Evolutionary conservation across 2,329 filamentous ascomycete genomes (phyloP), one percentile per base, ranked within the genome.

Genomic region (Fusarium algeriense): DNA sequence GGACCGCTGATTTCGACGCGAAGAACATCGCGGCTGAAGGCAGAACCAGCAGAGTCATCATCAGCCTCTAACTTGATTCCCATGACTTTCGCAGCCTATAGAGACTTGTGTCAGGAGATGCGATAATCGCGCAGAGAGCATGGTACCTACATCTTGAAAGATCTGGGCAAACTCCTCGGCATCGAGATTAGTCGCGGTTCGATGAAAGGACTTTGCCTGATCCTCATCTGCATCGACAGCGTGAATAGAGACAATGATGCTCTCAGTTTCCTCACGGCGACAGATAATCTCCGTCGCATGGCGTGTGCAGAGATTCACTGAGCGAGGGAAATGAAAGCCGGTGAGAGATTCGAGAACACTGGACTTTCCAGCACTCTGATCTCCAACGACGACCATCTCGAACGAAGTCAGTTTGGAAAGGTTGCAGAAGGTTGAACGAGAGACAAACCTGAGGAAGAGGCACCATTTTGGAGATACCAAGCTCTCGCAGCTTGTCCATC

Each of bases 311-410:
- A 86, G 81, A 1, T 79, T 83, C 0, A 79, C 78, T 1, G 74
- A 80, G 3, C 83, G 80, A 7, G 85, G 85, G 41, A 87, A 86
- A 0, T 81, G 80, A 37, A 87, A 84, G 0, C 83, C 83, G 0
- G 85, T 87, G 35, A 88, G 67, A 20, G 82, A 94, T 78, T 96
- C 93, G 34, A 96, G 83, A 20, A 96, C 91, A 3, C 93, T 95
- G 79, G 91, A 94, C 84, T 97, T 97, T 76, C 93, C 93, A 45
- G 93, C 94, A 0, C 92, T 95, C 78, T 96, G 93, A 73, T 93
- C 94, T 67, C 93, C 93, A 13, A 95, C 93, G 11, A 95, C 93
- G 38, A 92, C 92, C 73, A 96, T 93, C 82, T 93, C n/a, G n/a
- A n/a, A n/a, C n/a, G n/a, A n/a, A n/a, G n/a, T n/a, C n/a, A n/a